Conservation (phyloP, 2,329 filamentous ascomycete species). For the Leptodontidium sp. region DNA sequence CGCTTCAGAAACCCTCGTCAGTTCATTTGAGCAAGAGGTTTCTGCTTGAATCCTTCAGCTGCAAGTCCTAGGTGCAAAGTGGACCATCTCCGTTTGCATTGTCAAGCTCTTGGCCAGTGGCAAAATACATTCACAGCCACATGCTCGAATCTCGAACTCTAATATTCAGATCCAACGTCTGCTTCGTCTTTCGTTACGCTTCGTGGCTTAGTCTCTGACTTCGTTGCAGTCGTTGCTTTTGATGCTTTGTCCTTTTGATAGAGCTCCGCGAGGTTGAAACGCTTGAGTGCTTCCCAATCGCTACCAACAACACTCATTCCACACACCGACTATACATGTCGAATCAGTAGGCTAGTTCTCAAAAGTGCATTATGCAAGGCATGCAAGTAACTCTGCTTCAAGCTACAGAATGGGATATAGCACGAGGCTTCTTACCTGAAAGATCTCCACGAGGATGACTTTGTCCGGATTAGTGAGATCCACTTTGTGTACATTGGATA, state of each 20-base stretch:
- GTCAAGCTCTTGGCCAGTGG: background rate
- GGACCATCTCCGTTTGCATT: background rate
- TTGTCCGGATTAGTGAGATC: slow-evolving; percentile 81
- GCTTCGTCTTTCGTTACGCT: slow-evolving; percentile 40
- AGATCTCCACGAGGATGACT: slow-evolving; percentile 81
- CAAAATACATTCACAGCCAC: background rate
- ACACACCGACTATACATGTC: slow-evolving; percentile 66
- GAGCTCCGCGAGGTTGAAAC: slow-evolving; percentile 80
- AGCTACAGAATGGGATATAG: background rate
- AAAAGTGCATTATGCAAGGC: background rate
- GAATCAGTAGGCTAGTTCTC: slow-evolving; percentile 32
- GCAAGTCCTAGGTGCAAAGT: background rate
- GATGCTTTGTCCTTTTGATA: slow-evolving; percentile 53
- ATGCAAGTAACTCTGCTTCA: background rate
- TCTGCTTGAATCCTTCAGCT: background rate
- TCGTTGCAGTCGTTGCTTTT: slow-evolving; percentile 26
- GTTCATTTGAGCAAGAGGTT: background rate
- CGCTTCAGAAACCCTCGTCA: background rate
- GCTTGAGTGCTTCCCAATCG: slow-evolving; percentile 77
- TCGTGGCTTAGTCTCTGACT: slow-evolving; percentile 37
- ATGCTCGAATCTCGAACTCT: slow-evolving; percentile 1
- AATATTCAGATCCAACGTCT: slow-evolving; percentile 1
- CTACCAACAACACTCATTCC: slow-evolving; percentile 78
- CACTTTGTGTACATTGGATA: slow-evolving; percentile 73
- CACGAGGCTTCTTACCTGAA: slow-evolving; percentile 64